phyloP scores from a whole-genome alignment of 1,284 basidiomycete genomes.

The Austroboletus niveus region DNA sequence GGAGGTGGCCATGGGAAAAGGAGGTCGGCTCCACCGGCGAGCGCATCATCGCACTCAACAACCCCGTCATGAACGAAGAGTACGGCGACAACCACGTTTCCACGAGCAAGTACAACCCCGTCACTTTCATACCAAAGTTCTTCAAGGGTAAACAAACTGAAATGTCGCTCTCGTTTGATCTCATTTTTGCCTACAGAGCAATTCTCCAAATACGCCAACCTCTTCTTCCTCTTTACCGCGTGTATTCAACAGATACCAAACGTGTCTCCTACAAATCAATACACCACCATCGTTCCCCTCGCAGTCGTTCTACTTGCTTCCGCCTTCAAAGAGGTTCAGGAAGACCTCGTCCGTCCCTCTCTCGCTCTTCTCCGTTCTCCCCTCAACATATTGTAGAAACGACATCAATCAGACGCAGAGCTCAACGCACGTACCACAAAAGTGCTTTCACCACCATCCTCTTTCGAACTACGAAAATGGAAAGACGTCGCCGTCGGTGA shows the following conservation, averaged over 20 bases:
- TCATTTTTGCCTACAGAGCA: constrained; percentile 61
- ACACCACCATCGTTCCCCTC: constrained; percentile 94
- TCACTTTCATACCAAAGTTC: constrained; percentile 93
- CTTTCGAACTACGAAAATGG: constrained; percentile 84
- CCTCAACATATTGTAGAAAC: constrained; percentile 61
- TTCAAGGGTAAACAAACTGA: constrained; percentile 65
- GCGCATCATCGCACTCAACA: constrained; percentile 75
- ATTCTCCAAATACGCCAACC: constrained; percentile 98
- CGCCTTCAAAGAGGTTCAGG: constrained; percentile 96
- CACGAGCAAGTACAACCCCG: constrained; percentile 93
- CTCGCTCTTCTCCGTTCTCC: neutral
- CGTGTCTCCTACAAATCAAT: constrained; percentile 95
- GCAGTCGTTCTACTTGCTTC: constrained; percentile 88
- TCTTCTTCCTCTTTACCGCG: constrained; percentile 99
- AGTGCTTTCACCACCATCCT: constrained; percentile 64
- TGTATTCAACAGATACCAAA: constrained; percentile 98
- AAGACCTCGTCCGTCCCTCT: constrained; percentile 69
- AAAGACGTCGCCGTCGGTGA: constrained; percentile 90
- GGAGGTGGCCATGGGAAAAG: constrained; percentile 82
- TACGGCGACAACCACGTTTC: constrained; percentile 85
- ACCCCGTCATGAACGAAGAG: constrained; percentile 57
- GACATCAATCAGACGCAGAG: constrained; percentile 92
- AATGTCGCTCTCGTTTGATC: neutral
- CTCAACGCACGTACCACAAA: constrained; percentile 85
- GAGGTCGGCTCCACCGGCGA: constrained; percentile 60